A percentile compares a stretch with the other conserved stretches of the same genome.
phyloP scores from a whole-genome alignment of 2,329 filamentous ascomycete species.

The Scleromitrula shiraiana region DNA sequence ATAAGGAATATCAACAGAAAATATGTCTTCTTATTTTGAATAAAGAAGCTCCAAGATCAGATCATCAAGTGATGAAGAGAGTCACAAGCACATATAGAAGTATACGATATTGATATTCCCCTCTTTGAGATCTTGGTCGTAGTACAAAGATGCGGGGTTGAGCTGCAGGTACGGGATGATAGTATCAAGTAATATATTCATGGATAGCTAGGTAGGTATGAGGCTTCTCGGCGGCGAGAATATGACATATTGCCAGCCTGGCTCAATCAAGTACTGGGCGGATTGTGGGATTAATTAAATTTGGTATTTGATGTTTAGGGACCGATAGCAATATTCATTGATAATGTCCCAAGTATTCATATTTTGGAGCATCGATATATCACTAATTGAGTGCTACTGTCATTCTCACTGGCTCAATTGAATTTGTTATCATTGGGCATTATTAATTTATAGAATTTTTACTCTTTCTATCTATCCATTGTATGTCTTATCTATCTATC shows the following conservation, averaged over 20 bases:
- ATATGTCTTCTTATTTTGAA: not conserved
- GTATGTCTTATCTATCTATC: not conserved
- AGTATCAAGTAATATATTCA: not conserved
- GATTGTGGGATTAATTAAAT: too few species aligned
- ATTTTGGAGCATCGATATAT: too few species aligned
- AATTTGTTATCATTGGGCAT: too few species aligned
- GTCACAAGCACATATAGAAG: not conserved
- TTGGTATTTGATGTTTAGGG: too few species aligned
- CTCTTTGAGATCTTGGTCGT: not conserved
- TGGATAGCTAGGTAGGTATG: not conserved
- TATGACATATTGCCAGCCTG: too few species aligned
- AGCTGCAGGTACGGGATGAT: conserved; percentile 1
- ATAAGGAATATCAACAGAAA: too few species aligned
- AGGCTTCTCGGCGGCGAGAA: not conserved
- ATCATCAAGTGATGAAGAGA: not conserved
- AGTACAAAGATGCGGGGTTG: conserved; percentile 9
- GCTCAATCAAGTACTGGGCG: too few species aligned
- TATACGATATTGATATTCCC: not conserved
- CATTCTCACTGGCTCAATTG: too few species aligned
- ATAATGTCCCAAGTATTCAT: too few species aligned
- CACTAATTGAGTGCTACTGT: too few species aligned
- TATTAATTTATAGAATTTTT: not conserved
- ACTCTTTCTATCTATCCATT: not conserved
- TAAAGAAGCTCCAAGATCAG: not conserved
- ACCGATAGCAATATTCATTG: too few species aligned